phyloP scores from a whole-genome alignment of 257 asterid species.

The Dorcoceras hygrometricum region DNA sequence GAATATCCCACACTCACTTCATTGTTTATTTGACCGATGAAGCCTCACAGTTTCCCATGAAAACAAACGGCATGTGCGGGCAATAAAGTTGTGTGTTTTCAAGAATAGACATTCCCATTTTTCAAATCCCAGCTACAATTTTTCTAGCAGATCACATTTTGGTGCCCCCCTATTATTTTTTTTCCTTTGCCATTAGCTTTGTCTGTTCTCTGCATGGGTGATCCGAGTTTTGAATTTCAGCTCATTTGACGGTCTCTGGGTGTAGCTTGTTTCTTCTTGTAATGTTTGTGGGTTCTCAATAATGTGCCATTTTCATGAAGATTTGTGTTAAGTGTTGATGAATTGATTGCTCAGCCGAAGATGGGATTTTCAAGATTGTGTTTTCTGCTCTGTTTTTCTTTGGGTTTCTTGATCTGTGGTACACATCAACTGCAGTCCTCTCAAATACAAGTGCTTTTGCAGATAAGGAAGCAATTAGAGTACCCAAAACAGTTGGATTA shows the following conservation, averaged over 20 bases:
- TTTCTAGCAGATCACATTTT: not conserved
- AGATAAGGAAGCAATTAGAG: constrained; percentile 62
- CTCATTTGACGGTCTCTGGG: not conserved
- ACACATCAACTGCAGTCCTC: constrained; percentile 53
- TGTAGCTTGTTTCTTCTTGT: not conserved
- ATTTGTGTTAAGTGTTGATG: not conserved
- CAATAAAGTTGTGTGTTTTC: not conserved
- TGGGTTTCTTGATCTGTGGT: constrained; percentile 39
- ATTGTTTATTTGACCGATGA: not conserved
- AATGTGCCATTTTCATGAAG: constrained; percentile 20
- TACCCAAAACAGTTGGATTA: constrained; percentile 52
- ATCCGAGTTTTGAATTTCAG: not conserved
- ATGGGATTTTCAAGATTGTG: constrained; percentile 36
- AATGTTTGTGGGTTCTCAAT: constrained; percentile 15
- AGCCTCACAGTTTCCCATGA: not conserved
- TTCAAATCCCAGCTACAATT: not conserved
- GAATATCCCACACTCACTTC: not conserved
- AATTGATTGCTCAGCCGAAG: constrained; percentile 6
- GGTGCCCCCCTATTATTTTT: not conserved
- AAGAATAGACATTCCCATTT: not conserved
- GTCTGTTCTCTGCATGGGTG: not conserved
- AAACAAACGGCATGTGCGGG: not conserved
- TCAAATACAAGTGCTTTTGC: constrained; percentile 56
- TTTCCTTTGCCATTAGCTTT: not conserved
- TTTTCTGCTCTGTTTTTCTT: constrained; percentile 28